Evolutionary conservation across 1,139 yeast species (phyloP), one percentile per base, ranked within the genome.

Genomic region (Pichia sp.): DNA sequence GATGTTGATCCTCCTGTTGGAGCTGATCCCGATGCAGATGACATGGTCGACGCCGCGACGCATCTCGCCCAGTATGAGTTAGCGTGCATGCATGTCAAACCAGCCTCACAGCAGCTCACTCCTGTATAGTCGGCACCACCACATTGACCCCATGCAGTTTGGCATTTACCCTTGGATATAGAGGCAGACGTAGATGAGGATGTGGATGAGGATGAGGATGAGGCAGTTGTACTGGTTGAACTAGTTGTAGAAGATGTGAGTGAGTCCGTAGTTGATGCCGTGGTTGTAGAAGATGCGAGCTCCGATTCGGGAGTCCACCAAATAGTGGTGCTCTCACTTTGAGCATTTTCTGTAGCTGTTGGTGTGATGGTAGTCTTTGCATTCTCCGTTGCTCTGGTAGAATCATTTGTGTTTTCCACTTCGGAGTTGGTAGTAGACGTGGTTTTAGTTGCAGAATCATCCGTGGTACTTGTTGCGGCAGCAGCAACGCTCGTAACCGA

Each of bases 51-150:
- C 6, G 35, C 27, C 5, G 29, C 31, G 9, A 52, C 40, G 41
- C 58, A 53, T 35, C 49, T 44, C 3, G 56, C 55, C 58, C 58
- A 53, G 30, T 50, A 45, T 11, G 47, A 37, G 34, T 51, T 49
- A 5, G 45, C 47, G 2, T 49, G 38, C 4, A 39, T 44, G 40
- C 62, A 58, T 14, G 39, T 31, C 30, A 41, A 40, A 9, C 56
- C 58, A 5, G 26, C 32, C 32, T 44, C 51, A 37, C 63, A 58
- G 32, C 58, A 52, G 6, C 52, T 46, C 3, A 42, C 48, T 10
- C 62, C 60, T 2, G 44, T 33, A 28, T 39, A 55, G 22, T 40
- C 53, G 1, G 22, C 27, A 22, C 62, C 62, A 26, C 63, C 63
- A 45, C 62, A 58, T 37, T 56, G 59, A 9, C 39, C 53, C 45